Percentiles rank a stretch among this genome's conserved stretches.
These are phyloP conservation scores for Nidularia sp. DNA, from an alignment of 768 basidiomycete genomes.

Conservation along the genomic window DNA sequence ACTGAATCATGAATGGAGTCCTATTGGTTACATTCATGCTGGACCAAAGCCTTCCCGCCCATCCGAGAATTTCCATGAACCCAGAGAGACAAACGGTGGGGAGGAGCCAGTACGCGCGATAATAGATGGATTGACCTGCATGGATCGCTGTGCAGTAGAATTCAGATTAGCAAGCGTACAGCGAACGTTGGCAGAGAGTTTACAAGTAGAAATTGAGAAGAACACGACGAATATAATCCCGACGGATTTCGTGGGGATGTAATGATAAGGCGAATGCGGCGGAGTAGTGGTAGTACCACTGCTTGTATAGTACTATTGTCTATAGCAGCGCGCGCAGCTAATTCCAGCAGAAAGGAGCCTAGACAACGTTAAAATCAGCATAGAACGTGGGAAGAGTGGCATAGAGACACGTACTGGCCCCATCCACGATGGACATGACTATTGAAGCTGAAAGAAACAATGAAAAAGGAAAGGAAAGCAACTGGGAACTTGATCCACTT, in stretches of 20 bases:
- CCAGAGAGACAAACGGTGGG: slow-evolving; percentile 16
- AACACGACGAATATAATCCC: slow-evolving; percentile 33
- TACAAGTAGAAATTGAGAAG: slow-evolving; percentile 31
- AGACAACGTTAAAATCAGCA: no score
- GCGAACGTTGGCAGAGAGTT: background rate
- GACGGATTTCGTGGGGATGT: slow-evolving; percentile 33
- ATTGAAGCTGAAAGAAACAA: no score
- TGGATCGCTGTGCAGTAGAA: slow-evolving; percentile 8
- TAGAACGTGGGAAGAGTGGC: no score
- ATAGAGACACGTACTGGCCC: no score
- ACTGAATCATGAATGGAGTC: slow-evolving; percentile 16
- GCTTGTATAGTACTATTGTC: no score
- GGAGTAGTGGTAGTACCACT: no score
- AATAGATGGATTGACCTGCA: slow-evolving; percentile 10
- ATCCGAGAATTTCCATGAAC: slow-evolving; percentile 16
- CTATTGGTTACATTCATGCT: slow-evolving; percentile 6
- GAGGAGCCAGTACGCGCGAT: slow-evolving; percentile 17
- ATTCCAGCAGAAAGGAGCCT: no score
- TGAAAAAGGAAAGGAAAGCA: no score
- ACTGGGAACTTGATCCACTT: no score
- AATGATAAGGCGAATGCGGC: slow-evolving; percentile 22
- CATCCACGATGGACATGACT: no score
- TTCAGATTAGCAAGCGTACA: background rate
- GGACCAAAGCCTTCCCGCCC: slow-evolving; percentile 14
- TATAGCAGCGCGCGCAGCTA: no score